Percentiles rank a stretch among this genome's conserved stretches.
These are phyloP conservation scores for Inga leiocalycina DNA, from an alignment of 306 rosid genomes.

Conservation along the genomic window DNA sequence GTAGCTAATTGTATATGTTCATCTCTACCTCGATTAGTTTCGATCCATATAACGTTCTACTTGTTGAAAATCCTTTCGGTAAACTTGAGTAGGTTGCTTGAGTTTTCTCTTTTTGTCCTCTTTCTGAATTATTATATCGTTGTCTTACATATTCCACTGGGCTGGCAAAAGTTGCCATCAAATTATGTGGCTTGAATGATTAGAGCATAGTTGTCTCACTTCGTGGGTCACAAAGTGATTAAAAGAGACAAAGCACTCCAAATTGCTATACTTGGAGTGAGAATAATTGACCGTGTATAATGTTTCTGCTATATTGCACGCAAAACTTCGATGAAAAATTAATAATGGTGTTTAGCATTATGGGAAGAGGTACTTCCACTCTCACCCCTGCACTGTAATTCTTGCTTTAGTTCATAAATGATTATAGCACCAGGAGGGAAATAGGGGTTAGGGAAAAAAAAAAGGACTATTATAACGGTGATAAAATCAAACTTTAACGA, in stretches of 20 bases:
- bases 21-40: background rate
- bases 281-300: background rate
- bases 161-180: background rate
- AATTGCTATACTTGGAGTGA: background rate
- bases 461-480: no score
- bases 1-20: background rate
- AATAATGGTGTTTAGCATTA: background rate
- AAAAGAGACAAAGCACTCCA: background rate
- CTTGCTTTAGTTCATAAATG: no score
- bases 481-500: no score
- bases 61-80: background rate
- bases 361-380: no score
- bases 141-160: background rate
- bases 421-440: no score
- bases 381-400: no score
- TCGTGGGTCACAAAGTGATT: background rate
- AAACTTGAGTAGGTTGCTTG: background rate
- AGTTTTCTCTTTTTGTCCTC: background rate
- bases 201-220: background rate
- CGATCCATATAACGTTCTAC: background rate
- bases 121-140: background rate
- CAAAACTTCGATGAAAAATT: background rate
- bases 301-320: background rate
- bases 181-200: background rate
- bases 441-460: no score